These are phyloP conservation scores for Sarocladium strictum DNA, from an alignment of 2,329 filamentous ascomycete genomes.

Conservation along the genomic window DNA sequence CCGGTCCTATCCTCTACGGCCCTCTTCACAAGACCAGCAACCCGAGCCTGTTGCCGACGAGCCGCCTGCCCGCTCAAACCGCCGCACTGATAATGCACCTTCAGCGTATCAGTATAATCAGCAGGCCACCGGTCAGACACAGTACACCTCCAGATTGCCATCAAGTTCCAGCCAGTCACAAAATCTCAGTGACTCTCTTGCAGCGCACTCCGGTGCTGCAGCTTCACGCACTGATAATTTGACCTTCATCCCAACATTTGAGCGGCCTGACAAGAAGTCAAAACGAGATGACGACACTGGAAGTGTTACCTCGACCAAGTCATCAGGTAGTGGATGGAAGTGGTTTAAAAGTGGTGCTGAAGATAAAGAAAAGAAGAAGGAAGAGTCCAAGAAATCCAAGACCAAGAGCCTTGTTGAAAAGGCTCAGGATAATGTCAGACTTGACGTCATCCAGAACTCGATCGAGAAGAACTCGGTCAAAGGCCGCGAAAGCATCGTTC, in stretches of 20 bases:
- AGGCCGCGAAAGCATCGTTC: conserved; percentile 65
- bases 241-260: conserved; percentile 74
- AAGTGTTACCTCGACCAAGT: conserved; percentile 59
- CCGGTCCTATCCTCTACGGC: conserved; percentile 43
- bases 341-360: conserved; percentile 77
- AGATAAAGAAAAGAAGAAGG: conserved; percentile 55
- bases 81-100: conserved; percentile 19
- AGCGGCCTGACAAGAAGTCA: conserved; percentile 71
- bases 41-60: conserved; percentile 32
- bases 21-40: conserved; percentile 40
- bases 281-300: conserved; percentile 61
- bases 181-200: conserved; percentile 49
- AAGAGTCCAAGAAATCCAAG: conserved; percentile 63
- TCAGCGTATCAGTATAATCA: conserved; percentile 9
- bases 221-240: conserved; percentile 67
- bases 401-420: conserved; percentile 50
- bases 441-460: conserved; percentile 82
- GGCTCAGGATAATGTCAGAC: conserved; percentile 69
- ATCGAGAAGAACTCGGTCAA: conserved; percentile 61
- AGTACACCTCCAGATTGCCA: conserved; percentile 20
- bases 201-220: conserved; percentile 33
- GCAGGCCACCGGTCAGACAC: conserved; percentile 17
- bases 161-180: conserved; percentile 17
- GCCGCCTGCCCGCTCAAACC: conserved; percentile 40
- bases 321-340: conserved; percentile 55